A percentile compares a stretch with the other conserved stretches of the same genome.
Conservation (phyloP, 768 basidiomycete genomes). For the Tylopilus subfusipes region DNA sequence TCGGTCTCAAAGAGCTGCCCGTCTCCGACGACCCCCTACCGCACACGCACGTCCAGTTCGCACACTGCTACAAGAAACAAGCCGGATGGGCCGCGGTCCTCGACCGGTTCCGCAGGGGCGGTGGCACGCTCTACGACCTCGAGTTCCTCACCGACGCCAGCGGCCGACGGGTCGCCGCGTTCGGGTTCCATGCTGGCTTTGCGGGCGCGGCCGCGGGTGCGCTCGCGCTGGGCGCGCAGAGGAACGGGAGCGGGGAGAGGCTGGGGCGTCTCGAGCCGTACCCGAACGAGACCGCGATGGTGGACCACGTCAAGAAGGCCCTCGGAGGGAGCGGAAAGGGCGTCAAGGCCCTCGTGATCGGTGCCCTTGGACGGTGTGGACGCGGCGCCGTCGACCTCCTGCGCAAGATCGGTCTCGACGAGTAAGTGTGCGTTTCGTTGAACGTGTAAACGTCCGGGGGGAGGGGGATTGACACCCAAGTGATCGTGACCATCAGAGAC, state of each 20-base stretch:
- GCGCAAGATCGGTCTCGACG: constrained; percentile 89
- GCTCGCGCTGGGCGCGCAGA: constrained; percentile 70
- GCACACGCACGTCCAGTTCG: constrained; percentile 97
- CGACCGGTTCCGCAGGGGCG: constrained; percentile 77
- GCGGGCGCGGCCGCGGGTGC: constrained; percentile 95
- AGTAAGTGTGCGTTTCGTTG: constrained; percentile 51
- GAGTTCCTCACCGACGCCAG: constrained; percentile 87
- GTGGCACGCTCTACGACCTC: constrained; percentile 87
- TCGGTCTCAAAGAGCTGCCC: constrained; percentile 96
- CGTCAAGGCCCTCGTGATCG: constrained; percentile 88
- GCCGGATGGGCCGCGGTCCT: constrained; percentile 89
- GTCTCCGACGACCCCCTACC: constrained; percentile 76
- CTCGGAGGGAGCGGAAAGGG: constrained; percentile 68
- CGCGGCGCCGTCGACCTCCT: constrained; percentile 94
- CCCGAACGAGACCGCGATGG: constrained; percentile 80
- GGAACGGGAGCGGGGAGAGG: constrained; percentile 51
- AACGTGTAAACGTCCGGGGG: too few relatives aligned
- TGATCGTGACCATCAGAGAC: constrained; percentile 46
- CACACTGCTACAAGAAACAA: constrained; percentile 96
- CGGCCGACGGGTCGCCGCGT: constrained; percentile 93
- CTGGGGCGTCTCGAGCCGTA: constrained; percentile 78
- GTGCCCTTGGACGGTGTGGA: constrained; percentile 93
- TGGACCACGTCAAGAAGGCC: constrained; percentile 61
- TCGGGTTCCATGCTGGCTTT: constrained; percentile 97
- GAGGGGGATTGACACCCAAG: too few relatives aligned